phyloP scores from a whole-genome alignment of 345 rosid genomes.

The Sisymbrium altissimum region DNA sequence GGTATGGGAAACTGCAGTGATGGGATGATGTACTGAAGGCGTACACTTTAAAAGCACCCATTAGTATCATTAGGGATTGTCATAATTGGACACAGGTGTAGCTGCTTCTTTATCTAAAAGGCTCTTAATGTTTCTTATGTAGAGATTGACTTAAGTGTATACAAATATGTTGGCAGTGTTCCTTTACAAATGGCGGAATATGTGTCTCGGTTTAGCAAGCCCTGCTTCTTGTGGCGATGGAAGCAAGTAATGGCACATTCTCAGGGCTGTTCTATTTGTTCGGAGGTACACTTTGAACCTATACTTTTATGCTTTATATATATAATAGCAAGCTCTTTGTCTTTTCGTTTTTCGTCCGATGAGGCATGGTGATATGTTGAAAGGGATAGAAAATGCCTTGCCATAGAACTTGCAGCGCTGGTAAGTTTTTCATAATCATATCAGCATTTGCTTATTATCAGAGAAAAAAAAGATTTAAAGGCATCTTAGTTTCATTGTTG shows the following conservation, averaged over 20 bases:
- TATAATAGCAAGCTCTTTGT: slow-evolving; percentile 1
- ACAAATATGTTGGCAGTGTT: no score
- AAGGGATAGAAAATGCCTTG: no score
- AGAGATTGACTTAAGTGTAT: no score
- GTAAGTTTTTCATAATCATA: slow-evolving; percentile 43
- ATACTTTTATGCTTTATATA: neutral
- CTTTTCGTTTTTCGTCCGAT: slow-evolving; percentile 53
- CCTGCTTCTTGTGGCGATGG: slow-evolving; percentile 88
- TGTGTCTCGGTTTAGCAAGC: slow-evolving; percentile 84
- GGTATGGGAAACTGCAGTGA: slow-evolving; percentile 98
- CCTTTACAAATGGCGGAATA: slow-evolving; percentile 99
- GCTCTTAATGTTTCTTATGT: no score
- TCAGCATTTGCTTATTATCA: neutral
- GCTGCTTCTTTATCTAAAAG: no score
- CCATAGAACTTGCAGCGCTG: slow-evolving; percentile 99
- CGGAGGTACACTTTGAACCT: slow-evolving; percentile 52
- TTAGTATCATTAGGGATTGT: no score
- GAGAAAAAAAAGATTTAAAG: neutral
- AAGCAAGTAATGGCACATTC: slow-evolving; percentile 93
- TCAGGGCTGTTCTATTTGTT: slow-evolving; percentile 88
- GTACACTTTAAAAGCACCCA: slow-evolving; percentile 75
- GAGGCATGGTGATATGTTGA: no score
- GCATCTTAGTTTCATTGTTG: slow-evolving; percentile 13
- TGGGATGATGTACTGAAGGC: slow-evolving; percentile 99
- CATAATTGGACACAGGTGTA: no score